Evolutionary conservation across 2,329 filamentous ascomycete genomes (phyloP).

Genomic region (Monilinia polystroma): DNA sequence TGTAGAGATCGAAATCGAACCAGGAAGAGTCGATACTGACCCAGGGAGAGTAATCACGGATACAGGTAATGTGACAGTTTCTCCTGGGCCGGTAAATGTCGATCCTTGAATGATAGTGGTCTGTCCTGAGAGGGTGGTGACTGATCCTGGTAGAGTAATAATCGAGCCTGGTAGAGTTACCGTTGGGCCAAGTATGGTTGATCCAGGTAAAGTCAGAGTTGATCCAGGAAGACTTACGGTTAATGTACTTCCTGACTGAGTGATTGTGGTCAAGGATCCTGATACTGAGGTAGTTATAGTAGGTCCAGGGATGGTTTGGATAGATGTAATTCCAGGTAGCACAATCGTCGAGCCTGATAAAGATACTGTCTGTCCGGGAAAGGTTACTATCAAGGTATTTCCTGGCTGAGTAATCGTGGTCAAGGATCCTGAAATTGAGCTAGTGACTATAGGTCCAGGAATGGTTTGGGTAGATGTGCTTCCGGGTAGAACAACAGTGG

Average conservation of each 20-base stretch:
- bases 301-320: constrained; percentile 13
- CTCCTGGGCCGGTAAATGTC: constrained; percentile 4
- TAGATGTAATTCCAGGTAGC: neutral
- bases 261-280: constrained; percentile 25
- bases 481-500: neutral
- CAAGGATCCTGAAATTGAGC: constrained; percentile 23
- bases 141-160: constrained; percentile 4
- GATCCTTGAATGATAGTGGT: constrained; percentile 2
- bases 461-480: constrained; percentile 8
- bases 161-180: neutral
- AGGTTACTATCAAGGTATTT: constrained; percentile 18
- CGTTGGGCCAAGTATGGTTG: neutral
- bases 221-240: constrained; percentile 6
- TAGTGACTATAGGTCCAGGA: constrained; percentile 23
- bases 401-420: constrained; percentile 16
- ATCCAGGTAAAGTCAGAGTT: neutral
- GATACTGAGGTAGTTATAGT: constrained; percentile 26
- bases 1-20: constrained; percentile 14
- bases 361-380: neutral
- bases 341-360: constrained; percentile 7
- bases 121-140: neutral
- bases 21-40: constrained; percentile 21
- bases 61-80: constrained; percentile 3
- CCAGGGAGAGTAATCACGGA: constrained; percentile 7
- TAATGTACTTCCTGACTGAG: neutral